Evolutionary conservation across 306 rosid genomes (phyloP).

Genomic region (Cucurbita argyrosperma): DNA sequence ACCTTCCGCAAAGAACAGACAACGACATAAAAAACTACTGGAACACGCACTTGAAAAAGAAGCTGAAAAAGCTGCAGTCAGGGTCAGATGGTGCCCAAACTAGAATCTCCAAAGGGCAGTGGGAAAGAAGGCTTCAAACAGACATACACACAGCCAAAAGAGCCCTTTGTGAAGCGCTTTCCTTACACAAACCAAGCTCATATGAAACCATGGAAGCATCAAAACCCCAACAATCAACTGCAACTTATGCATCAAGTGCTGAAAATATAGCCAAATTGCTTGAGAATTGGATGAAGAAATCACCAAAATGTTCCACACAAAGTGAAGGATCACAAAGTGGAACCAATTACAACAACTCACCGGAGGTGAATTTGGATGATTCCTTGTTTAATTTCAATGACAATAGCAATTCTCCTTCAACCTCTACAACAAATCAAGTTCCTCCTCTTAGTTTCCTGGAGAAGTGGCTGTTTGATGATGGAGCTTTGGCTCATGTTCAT

Average conservation of each 20-base stretch:
- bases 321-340: slow-evolving; percentile 45
- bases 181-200: slow-evolving; percentile 33
- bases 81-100: slow-evolving; percentile 10
- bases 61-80: slow-evolving; percentile 17
- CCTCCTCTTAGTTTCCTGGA: slow-evolving; percentile 74
- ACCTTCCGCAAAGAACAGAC: slow-evolving; percentile 26
- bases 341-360: slow-evolving; percentile 10
- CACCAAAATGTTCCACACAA: slow-evolving; percentile 29
- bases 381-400: slow-evolving; percentile 33
- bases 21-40: slow-evolving; percentile 41
- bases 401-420: not conserved
- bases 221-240: slow-evolving; percentile 13
- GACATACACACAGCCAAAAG: slow-evolving; percentile 77
- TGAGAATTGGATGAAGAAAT: slow-evolving; percentile 51
- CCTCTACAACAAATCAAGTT: slow-evolving; percentile 4
- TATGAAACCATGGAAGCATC: slow-evolving; percentile 4
- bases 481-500: slow-evolving; percentile 29
- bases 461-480: slow-evolving; percentile 80
- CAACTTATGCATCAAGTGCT: slow-evolving; percentile 54
- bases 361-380: slow-evolving; percentile 22
- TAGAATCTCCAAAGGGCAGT: slow-evolving; percentile 51
- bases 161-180: slow-evolving; percentile 73
- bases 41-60: slow-evolving; percentile 59
- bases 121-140: slow-evolving; percentile 93
- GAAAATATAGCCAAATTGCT: slow-evolving; percentile 64